Evolutionary conservation across 1,284 basidiomycete species (phyloP), one percentile per base, ranked within the genome.

Genomic region (Leccinum subrobustum): DNA sequence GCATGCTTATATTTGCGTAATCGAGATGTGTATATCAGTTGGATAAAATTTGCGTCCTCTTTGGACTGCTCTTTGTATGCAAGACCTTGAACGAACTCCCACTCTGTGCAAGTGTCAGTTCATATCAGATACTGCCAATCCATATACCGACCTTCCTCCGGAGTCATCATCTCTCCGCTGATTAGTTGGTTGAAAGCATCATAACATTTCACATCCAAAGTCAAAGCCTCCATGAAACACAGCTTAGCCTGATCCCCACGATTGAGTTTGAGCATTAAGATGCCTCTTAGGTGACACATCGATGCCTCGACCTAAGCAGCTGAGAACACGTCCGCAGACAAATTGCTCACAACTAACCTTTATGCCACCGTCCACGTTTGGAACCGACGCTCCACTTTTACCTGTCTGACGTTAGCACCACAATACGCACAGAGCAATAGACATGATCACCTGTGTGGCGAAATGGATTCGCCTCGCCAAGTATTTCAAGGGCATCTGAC

Each of bases 141-240:
- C 29, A 57, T 14, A 59, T 20, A 72, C 79, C 53, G 60, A 93
- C 95, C 95, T 85, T 98, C 96, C 62, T 93, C 88, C 1, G 89
- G 85, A 14, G 89, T 86, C 89, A 98, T 92, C 93, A 97, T 95
- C 72, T 96, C 92, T 2, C 95, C 92, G 47, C 88, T 89, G 20
- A 98, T 81, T 6, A 99, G 83, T 64, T 96, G 91, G 58, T 92
- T 86, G 69, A 98, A 99, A 1, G 95, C 91, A 66, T 99, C 97
- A 71, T 95, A 99, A 74, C 96, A 98, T 75, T 98, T 98, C 27
- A 99, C 93, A 69, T 99, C 97, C 12, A 98, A 80, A 0, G 90
- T 84, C 14, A 99, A 81, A 1, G 97, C 96, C 67, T 98, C 95
- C 86, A 98, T 91, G 72, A 98, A 98, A 64, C 90, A 92, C 60